Evolutionary conservation across 2,329 filamentous ascomycete species (phyloP), one percentile per base, ranked within the genome.

Genomic region (Colletotrichum tanaceti): DNA sequence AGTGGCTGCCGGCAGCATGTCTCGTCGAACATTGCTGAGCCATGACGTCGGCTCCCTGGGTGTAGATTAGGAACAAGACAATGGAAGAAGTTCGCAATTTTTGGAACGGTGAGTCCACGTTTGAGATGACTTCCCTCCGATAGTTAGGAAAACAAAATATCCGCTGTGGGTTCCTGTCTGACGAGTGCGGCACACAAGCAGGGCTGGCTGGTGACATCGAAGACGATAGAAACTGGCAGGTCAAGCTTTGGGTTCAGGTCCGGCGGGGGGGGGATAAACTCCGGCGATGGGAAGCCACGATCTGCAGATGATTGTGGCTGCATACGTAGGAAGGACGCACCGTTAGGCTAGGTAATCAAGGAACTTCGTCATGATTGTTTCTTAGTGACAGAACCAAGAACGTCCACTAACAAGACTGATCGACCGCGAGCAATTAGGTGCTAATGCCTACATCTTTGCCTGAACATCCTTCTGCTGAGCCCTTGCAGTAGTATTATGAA

Each of bases 11-110:
- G 44, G 71, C 61, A 24, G 67, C 32, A 58, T 78, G 74, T 16
- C 71, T 75, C 47, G 76, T 75, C 22, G 79, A 71, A 49, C 74
- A 76, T 54, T 78, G 75, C 44, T 75, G 72, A 35, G 78, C 72
- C 79, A 82, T 81, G 62, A 61, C 32, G 55, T 69, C 50, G 66
- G 22, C 18, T 52, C 1, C 28, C 44, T 28, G 44, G 44, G 52
- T 32, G 18, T 55, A 46, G 46, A 3, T 28, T 35, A 32, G 32
- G 32, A 9, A 39, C 38, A 10, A 44, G 24, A 18, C 20, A 16
- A 38, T 10, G 20, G 28, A 22, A 18, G 11, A 11, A 9, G n/a
- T 18, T 9, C 4, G 7, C 35, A 43, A 10, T 44, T 57, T 57
- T 28, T 46, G n/a, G n/a, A 22, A 3, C 11, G 18, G n/a, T 13